These are phyloP conservation scores for Phytophthora sp. DNA, from an alignment of 352 stramenopile species.

Conservation along the genomic window DNA sequence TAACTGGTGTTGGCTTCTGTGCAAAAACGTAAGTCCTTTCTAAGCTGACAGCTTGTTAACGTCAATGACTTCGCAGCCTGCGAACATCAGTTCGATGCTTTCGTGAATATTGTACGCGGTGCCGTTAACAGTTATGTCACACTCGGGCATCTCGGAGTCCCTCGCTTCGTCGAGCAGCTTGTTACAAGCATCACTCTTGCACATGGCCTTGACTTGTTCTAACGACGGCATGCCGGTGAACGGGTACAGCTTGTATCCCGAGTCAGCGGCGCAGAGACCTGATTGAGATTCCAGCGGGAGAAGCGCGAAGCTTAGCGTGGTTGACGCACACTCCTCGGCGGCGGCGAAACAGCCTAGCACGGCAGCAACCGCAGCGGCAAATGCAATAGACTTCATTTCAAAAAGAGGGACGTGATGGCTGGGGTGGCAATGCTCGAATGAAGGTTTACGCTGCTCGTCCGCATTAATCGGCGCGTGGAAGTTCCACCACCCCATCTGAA, in stretches of 20 bases:
- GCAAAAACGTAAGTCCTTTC: too few relatives aligned
- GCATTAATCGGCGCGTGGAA: conserved; percentile 9
- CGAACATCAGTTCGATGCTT: conserved; percentile 33
- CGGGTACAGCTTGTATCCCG: conserved; percentile 42
- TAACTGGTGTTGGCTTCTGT: too few relatives aligned
- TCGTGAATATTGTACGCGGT: conserved; percentile 43
- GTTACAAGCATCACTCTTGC: conserved; percentile 34
- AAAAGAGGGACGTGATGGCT: not conserved
- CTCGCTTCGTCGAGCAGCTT: conserved; percentile 31
- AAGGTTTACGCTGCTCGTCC: not conserved
- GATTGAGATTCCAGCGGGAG: conserved; percentile 38
- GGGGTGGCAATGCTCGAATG: conserved; percentile 18
- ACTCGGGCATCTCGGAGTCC: conserved; percentile 37
- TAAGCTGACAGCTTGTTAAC: conserved; percentile 26
- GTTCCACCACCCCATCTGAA: conserved; percentile 21
- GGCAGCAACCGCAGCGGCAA: conserved; percentile 22
- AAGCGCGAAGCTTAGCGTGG: conserved; percentile 38
- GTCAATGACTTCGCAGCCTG: conserved; percentile 26
- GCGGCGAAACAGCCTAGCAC: conserved; percentile 9
- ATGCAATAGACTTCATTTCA: conserved; percentile 37
- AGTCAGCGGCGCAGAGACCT: conserved; percentile 26
- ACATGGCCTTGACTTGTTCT: conserved; percentile 32
- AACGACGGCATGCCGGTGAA: conserved; percentile 40
- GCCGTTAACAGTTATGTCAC: conserved; percentile 35
- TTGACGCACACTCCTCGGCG: conserved; percentile 33